phyloP scores from a whole-genome alignment of 2,329 filamentous ascomycete genomes.

The Trichophyton verrucosum region DNA sequence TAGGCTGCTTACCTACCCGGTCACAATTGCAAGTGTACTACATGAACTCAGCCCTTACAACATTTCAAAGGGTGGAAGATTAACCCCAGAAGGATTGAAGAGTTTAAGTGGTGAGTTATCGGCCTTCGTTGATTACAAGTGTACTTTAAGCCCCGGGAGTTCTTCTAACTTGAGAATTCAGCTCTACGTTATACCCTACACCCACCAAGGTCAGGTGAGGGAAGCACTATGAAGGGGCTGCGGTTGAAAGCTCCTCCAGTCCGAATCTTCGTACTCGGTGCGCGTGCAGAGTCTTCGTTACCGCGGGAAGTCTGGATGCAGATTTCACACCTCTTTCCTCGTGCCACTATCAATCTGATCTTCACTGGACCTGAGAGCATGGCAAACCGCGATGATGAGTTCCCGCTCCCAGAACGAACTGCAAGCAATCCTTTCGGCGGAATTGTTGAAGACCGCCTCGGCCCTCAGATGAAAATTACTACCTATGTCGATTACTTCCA shows the following conservation, averaged over 20 bases:
- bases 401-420: constrained; percentile 77
- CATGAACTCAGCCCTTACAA: constrained; percentile 92
- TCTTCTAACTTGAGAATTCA: constrained; percentile 24
- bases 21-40: constrained; percentile 80
- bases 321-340: constrained; percentile 87
- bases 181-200: constrained; percentile 89
- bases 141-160: background rate
- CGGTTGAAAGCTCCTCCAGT: constrained; percentile 76
- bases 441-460: constrained; percentile 84
- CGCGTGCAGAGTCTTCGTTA: constrained; percentile 91
- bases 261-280: constrained; percentile 83
- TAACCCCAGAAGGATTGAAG: constrained; percentile 83
- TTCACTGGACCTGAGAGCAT: constrained; percentile 96
- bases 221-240: constrained; percentile 61
- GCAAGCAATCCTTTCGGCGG: constrained; percentile 81
- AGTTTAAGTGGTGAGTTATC: constrained; percentile 66
- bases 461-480: constrained; percentile 84
- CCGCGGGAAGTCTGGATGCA: constrained; percentile 91
- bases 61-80: constrained; percentile 57
- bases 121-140: constrained; percentile 12
- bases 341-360: constrained; percentile 75
- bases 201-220: constrained; percentile 67
- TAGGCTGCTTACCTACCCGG: constrained; percentile 79
- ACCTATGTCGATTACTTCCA: constrained; percentile 98
- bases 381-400: constrained; percentile 84